Evolutionary conservation across 2,329 filamentous ascomycete species (phyloP).

Genomic region (Arthrinium puccinioides): DNA sequence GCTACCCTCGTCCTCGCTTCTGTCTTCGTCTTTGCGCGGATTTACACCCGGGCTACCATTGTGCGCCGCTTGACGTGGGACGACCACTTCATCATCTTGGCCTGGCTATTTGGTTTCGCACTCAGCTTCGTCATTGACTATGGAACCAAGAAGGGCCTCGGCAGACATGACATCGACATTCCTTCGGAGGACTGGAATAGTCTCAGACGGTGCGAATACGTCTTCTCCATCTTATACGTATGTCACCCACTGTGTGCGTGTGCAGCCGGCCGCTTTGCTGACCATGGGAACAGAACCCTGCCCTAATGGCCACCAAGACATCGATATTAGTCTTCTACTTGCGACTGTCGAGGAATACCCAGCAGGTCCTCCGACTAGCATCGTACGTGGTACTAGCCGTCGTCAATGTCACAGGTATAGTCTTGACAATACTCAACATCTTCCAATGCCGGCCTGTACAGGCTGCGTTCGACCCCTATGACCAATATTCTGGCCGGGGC

Average conservation of each 20-base stretch:
- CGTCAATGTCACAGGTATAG: slow-evolving; percentile 70
- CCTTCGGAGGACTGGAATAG: slow-evolving; percentile 34
- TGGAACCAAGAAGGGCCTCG: slow-evolving; percentile 57
- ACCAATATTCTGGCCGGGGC: slow-evolving; percentile 23
- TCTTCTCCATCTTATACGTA: slow-evolving; percentile 57
- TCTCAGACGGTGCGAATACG: slow-evolving; percentile 55
- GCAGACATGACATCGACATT: slow-evolving; percentile 59
- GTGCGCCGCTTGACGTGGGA: slow-evolving; percentile 67
- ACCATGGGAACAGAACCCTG: slow-evolving; percentile 59
- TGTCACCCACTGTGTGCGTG: slow-evolving; percentile 16
- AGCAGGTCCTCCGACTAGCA: slow-evolving; percentile 69
- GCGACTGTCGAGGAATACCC: slow-evolving; percentile 68
- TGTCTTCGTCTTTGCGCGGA: slow-evolving; percentile 66
- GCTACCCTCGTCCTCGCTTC: slow-evolving; percentile 63
- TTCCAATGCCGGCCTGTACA: slow-evolving; percentile 74
- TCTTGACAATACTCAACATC: slow-evolving; percentile 78
- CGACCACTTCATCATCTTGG: slow-evolving; percentile 73
- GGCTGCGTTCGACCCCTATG: slow-evolving; percentile 55
- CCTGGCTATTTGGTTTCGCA: slow-evolving; percentile 67
- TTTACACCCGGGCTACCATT: slow-evolving; percentile 66
- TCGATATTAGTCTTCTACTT: slow-evolving; percentile 92
- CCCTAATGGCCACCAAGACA: slow-evolving; percentile 84
- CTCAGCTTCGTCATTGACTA: slow-evolving; percentile 60
- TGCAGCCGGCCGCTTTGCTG: no score
- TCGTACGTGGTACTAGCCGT: slow-evolving; percentile 73